Conservation (phyloP, 306 rosid species). For the Cucurbita ficifolia region DNA sequence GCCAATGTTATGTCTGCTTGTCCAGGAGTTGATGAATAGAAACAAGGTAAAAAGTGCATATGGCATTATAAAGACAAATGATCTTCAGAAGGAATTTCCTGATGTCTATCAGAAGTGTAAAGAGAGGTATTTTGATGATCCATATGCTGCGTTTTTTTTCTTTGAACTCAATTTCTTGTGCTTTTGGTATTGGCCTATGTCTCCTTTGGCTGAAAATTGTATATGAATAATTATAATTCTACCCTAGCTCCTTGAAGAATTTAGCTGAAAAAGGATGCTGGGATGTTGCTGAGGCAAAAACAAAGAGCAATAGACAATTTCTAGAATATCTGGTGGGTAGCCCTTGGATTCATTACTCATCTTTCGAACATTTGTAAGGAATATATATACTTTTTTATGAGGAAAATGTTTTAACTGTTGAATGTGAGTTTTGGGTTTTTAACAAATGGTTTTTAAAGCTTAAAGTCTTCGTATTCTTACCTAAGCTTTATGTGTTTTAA, state of each 20-base stretch:
- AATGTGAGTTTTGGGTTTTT: neutral
- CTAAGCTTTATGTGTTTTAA: constrained; percentile 13
- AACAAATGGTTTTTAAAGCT: neutral
- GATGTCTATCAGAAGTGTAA: constrained; percentile 60
- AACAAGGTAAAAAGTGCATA: constrained; percentile 71
- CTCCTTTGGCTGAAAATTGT: constrained; percentile 7
- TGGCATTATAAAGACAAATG: constrained; percentile 54
- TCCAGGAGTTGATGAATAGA: constrained; percentile 39
- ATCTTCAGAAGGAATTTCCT: constrained; percentile 64
- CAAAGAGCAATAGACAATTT: constrained; percentile 55
- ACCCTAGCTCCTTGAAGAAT: constrained; percentile 62
- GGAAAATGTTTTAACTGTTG: neutral
- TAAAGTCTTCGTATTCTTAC: neutral
- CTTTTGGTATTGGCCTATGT: constrained; percentile 1
- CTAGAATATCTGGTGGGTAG: constrained; percentile 79
- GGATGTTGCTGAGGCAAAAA: constrained; percentile 91
- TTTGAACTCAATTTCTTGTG: neutral
- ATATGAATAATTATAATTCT: constrained; percentile 12
- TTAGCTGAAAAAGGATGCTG: constrained; percentile 92
- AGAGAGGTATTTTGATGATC: constrained; percentile 44
- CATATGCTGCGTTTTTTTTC: neutral
- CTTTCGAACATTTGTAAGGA: neutral
- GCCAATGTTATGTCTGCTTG: constrained; percentile 54
- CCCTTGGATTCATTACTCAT: constrained; percentile 4
- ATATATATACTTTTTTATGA: too few species aligned